A percentile compares a stretch with the other conserved stretches of the same genome.
Evolutionary conservation across 163 green algal genomes (phyloP).

Genomic region (Chlamydomonas reinhardtii): DNA sequence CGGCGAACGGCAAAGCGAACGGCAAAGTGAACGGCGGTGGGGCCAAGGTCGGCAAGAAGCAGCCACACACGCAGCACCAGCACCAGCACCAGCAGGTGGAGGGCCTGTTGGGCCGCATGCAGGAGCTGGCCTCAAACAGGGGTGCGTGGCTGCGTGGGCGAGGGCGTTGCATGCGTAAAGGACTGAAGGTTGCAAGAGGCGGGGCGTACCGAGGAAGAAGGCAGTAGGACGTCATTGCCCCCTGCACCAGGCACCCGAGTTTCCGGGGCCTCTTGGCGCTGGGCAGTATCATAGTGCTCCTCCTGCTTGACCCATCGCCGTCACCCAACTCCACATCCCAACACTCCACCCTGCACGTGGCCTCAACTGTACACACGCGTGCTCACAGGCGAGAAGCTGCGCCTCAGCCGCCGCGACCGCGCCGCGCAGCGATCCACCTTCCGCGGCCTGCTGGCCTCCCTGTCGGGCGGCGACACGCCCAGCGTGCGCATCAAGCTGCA

Average conservation of each 20-base stretch:
- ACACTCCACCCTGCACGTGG: too few species aligned
- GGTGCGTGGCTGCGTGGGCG: constrained; percentile 33
- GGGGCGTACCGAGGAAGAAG: too few species aligned
- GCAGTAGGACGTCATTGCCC: too few species aligned
- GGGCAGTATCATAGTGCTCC: too few species aligned
- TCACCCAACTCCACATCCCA: too few species aligned
- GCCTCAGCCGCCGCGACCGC: constrained; percentile 61
- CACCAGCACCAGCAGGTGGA: constrained; percentile 55
- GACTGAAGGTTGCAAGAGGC: too few species aligned
- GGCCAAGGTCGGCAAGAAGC: neutral
- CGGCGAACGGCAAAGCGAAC: neutral
- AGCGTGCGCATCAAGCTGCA: constrained; percentile 76
- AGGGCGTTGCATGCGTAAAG: too few species aligned
- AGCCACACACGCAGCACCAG: too few species aligned
- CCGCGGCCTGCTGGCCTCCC: constrained; percentile 64
- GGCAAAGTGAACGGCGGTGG: neutral
- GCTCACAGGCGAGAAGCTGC: constrained; percentile 19
- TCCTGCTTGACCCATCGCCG: too few species aligned
- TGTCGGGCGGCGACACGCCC: constrained; percentile 6
- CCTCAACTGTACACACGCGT: too few species aligned
- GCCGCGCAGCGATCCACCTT: constrained; percentile 66
- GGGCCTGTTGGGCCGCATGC: constrained; percentile 75
- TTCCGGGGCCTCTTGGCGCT: too few species aligned
- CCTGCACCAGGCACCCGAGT: too few species aligned
- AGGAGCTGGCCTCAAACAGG: constrained; percentile 77